Evolutionary conservation across 2,329 filamentous ascomycete species (phyloP).

Genomic region (Paecilomyces dactylethromorphus): DNA sequence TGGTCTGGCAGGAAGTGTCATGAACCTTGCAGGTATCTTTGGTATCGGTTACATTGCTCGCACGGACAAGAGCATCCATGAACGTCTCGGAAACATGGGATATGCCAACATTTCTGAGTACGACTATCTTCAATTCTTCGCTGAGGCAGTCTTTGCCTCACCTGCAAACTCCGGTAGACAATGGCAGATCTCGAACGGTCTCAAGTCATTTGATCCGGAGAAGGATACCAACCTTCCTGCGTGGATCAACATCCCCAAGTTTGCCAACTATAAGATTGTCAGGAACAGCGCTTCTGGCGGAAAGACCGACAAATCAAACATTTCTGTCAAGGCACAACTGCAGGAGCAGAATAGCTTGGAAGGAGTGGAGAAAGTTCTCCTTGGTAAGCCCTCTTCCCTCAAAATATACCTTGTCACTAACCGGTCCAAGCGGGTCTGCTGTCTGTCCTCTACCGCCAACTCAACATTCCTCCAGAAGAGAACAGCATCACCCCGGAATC

Average conservation of each 20-base stretch:
- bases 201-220: not conserved
- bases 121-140: constrained; percentile 23
- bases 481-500: not conserved
- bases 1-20: constrained; percentile 10
- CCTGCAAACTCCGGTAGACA: constrained; percentile 9
- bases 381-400: too few species aligned
- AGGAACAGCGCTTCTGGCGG: not conserved
- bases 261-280: not conserved
- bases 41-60: constrained; percentile 12
- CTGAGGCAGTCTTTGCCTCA: constrained; percentile 20
- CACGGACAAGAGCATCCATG: constrained; percentile 13
- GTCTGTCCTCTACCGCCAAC: not conserved
- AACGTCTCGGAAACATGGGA: constrained; percentile 10
- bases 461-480: not conserved
- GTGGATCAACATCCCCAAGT: constrained; percentile 5
- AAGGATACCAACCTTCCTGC: constrained; percentile 3
- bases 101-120: constrained; percentile 17
- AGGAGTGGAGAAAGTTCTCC: too few species aligned
- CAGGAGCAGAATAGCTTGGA: too few species aligned
- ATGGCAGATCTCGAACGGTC: constrained; percentile 3
- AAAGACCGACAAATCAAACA: not conserved
- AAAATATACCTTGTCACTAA: too few species aligned
- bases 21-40: constrained; percentile 21
- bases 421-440: not conserved
- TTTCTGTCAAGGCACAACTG: not conserved